Evolutionary conservation across 1,139 yeast genomes (phyloP).

Genomic region (Kodamaea anthophila): DNA sequence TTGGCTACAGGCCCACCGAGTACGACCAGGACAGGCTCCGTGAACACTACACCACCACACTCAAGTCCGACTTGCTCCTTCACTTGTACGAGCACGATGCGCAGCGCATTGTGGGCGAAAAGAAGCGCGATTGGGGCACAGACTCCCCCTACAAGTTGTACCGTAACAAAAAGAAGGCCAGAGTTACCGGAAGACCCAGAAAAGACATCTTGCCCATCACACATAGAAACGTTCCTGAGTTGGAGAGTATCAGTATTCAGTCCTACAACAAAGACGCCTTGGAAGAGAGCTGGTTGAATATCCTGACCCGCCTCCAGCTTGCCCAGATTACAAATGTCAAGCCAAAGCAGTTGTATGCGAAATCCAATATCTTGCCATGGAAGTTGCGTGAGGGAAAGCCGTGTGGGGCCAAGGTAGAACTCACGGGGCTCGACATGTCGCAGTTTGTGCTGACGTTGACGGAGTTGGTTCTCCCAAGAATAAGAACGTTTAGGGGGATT

Average conservation of each 20-base stretch:
- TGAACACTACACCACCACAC: conserved; percentile 68
- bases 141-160: conserved; percentile 85
- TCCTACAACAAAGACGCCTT: conserved; percentile 74
- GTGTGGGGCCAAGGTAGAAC: conserved; percentile 83
- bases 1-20: conserved; percentile 68
- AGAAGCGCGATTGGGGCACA: conserved; percentile 81
- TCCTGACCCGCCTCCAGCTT: conserved; percentile 72
- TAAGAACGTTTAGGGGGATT: conserved; percentile 82
- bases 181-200: conserved; percentile 60
- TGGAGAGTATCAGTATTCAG: conserved; percentile 62
- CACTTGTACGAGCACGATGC: conserved; percentile 70
- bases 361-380: conserved; percentile 82
- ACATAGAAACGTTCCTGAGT: conserved; percentile 62
- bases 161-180: conserved; percentile 64
- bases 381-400: conserved; percentile 80
- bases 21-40: conserved; percentile 74
- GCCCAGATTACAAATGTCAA: conserved; percentile 92
- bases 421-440: conserved; percentile 76
- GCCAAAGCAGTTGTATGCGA: conserved; percentile 68
- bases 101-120: conserved; percentile 51
- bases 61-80: conserved; percentile 72
- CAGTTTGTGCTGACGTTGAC: conserved; percentile 83
- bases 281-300: conserved; percentile 65
- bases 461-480: conserved; percentile 89
- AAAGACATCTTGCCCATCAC: conserved; percentile 66